Percentiles rank a stretch among this genome's conserved stretches.
phyloP scores from a whole-genome alignment of 1,139 yeast species.

The Blastobotrys buckinghamii region DNA sequence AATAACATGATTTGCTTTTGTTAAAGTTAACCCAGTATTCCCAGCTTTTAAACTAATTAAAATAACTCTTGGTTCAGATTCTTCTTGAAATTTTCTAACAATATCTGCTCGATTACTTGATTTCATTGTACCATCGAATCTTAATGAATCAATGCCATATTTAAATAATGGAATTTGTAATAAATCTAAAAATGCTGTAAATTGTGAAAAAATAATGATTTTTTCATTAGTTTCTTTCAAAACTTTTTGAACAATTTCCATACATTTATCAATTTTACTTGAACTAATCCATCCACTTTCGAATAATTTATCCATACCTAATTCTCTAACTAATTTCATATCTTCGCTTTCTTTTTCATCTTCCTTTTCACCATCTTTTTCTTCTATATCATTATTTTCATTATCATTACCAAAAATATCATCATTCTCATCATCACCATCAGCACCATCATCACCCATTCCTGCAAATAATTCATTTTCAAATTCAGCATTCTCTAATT shows the following conservation, averaged over 20 bases:
- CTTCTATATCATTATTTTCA: neutral
- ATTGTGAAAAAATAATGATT: conserved; percentile 77
- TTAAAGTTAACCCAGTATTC: conserved; percentile 84
- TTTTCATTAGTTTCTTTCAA: conserved; percentile 50
- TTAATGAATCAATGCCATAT: conserved; percentile 44
- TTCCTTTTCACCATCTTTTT: conserved; percentile 1
- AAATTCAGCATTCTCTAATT: neutral
- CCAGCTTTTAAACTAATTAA: conserved; percentile 84
- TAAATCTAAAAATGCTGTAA: conserved; percentile 70
- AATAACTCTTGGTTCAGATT: conserved; percentile 47
- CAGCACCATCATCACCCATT: neutral
- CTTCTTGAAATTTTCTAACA: conserved; percentile 58
- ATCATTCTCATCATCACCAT: conserved; percentile 3
- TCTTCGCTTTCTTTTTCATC: conserved; percentile 9
- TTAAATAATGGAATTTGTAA: conserved; percentile 51
- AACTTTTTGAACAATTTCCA: conserved; percentile 43
- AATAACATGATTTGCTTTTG: conserved; percentile 89
- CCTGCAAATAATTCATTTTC: conserved; percentile 7
- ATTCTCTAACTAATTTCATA: conserved; percentile 11
- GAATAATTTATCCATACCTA: conserved; percentile 25
- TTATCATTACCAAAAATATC: conserved; percentile 1
- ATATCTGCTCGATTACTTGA: conserved; percentile 57
- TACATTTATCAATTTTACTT: conserved; percentile 45
- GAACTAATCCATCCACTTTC: conserved; percentile 32
- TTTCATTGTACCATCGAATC: conserved; percentile 81